phyloP scores from a whole-genome alignment of 1,139 yeast genomes.

The Geotrichum citri-aurantii region DNA sequence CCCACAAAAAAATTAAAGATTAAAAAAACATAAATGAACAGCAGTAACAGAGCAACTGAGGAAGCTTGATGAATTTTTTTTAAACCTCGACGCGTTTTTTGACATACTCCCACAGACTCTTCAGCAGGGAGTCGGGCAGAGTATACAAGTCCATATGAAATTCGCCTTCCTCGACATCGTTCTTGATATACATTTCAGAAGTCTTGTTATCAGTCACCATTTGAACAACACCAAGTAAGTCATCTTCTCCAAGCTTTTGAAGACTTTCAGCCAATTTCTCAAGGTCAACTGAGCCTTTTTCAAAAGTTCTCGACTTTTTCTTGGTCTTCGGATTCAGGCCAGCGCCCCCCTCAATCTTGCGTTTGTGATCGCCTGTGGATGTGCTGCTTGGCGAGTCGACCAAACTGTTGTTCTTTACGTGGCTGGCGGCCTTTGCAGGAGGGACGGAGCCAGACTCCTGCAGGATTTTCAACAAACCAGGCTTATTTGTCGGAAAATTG shows the following conservation, averaged over 20 bases:
- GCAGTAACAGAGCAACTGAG: neutral
- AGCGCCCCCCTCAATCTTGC: conserved; percentile 38
- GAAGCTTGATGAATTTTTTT: neutral
- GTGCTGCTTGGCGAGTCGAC: conserved; percentile 23
- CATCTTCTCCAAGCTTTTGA: conserved; percentile 86
- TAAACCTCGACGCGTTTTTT: conserved; percentile 44
- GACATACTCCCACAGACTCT: conserved; percentile 92
- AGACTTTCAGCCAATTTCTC: conserved; percentile 88
- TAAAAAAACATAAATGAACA: neutral
- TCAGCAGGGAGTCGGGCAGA: conserved; percentile 83
- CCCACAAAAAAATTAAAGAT: neutral
- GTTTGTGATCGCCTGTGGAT: conserved; percentile 35
- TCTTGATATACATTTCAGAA: conserved; percentile 91
- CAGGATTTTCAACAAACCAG: conserved; percentile 63
- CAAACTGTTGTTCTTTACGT: conserved; percentile 39
- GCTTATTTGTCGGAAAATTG: conserved; percentile 70
- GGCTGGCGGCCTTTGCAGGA: conserved; percentile 34
- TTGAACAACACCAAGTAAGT: conserved; percentile 87
- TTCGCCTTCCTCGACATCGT: conserved; percentile 95
- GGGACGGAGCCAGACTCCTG: conserved; percentile 82
- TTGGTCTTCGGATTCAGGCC: conserved; percentile 28
- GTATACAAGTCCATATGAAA: conserved; percentile 95
- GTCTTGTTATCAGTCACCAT: conserved; percentile 97
- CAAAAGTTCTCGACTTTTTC: conserved; percentile 62
- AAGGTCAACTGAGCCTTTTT: conserved; percentile 57